Base-by-base conservation (phyloP, 306 rosid species). In the Benincasa hispida region DNA sequence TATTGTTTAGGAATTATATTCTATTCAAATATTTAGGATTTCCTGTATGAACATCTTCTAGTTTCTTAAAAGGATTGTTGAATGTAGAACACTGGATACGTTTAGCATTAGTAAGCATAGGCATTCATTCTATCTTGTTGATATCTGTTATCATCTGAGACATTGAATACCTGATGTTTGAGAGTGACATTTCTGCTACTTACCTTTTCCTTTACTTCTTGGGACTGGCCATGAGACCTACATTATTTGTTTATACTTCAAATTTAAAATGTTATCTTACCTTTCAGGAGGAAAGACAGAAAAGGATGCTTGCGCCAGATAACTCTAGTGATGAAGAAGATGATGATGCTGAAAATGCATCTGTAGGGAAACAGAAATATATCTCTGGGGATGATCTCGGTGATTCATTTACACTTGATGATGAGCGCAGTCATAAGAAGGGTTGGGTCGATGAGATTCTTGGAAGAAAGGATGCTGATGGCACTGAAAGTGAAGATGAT, bases 361-460 rank as follows among this genome's bases (percentile, higher is more conserved):
- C 87, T 28, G 78, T 84, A 41, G 84, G 76, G 84, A 86, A 81
- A 82, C 88, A 61, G 58, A 87, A 86, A 81, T 73, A 87, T 35
- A 76, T 84, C 63, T 94, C 99, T 19, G 99, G 99, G 66, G 99
- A 94, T 80, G 99, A 90, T 83, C 96, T 94, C 59, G 98, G 91
- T 3, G 97, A 94, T 85, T 94, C 97, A 79, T 91, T 91, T 82
- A 77, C 84, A 17, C 83, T 87, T 30, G 86, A 81, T 60, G 92
- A 92, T 61, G 86, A 92, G 74, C 80, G 82, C 10, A 37, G 75
- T 62, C 34, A 82, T 79, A 92, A 87, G 74, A 90, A 81, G 85
- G 97, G 97, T 47, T 94, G 96, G 95, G 86, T 94, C 74, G 93
- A 90, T 79, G 84, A 86, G 83, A 80, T 94, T 80, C 91, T 94